A percentile compares a stretch with the other conserved stretches of the same genome.
phyloP scores from a whole-genome alignment of 1,284 basidiomycete genomes.

The Spongispora temasekensis region DNA sequence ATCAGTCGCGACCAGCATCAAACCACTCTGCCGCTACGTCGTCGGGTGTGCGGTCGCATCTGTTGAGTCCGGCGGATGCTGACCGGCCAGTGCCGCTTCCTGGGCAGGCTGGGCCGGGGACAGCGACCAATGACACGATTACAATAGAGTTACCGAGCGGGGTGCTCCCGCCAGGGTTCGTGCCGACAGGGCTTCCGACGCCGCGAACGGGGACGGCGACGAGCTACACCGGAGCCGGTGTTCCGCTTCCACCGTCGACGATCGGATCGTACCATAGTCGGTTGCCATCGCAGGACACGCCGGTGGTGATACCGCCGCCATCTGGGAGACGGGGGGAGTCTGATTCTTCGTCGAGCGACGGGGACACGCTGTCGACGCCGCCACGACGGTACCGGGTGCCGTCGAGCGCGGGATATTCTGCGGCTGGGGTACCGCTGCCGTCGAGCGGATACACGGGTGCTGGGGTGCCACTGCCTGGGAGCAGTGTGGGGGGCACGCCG shows the following conservation, averaged over 20 bases:
- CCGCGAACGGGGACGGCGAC: conserved; percentile 12
- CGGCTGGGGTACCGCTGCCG: background rate
- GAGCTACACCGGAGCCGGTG: conserved; percentile 24
- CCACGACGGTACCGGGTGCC: conserved; percentile 23
- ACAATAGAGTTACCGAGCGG: conserved; percentile 27
- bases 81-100: conserved; percentile 36
- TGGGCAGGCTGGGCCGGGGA: conserved; percentile 3
- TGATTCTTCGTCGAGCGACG: conserved; percentile 31
- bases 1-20: conserved; percentile 33
- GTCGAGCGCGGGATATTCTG: conserved; percentile 18
- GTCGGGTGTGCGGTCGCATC: conserved; percentile 25
- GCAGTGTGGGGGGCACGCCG: conserved; percentile 15
- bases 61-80: conserved; percentile 36
- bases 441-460: background rate
- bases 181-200: conserved; percentile 25
- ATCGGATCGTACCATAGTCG: conserved; percentile 24
- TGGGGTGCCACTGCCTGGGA: conserved; percentile 12
- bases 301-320: conserved; percentile 33
- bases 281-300: conserved; percentile 18
- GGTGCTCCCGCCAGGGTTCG: conserved; percentile 31
- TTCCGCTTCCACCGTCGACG: conserved; percentile 31
- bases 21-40: conserved; percentile 28
- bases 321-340: conserved; percentile 20
- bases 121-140: conserved; percentile 13
- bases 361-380: conserved; percentile 30